Evolutionary conservation across 116 monocot genomes (phyloP).

Genomic region (Iris pallida): DNA sequence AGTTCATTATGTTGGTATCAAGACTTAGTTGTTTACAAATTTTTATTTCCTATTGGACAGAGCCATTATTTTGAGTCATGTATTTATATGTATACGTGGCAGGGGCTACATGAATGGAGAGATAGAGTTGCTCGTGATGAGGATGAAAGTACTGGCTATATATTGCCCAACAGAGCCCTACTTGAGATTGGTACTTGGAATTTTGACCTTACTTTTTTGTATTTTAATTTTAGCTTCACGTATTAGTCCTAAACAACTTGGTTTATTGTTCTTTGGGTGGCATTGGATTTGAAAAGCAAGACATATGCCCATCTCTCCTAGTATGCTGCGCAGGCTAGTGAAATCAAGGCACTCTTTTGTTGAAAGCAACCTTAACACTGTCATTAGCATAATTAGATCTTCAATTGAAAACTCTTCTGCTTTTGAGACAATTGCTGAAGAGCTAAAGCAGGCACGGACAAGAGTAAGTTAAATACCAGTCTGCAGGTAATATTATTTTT

Average conservation of each 20-base stretch:
- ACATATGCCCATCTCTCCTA: conserved; percentile 66
- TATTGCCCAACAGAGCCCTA: conserved; percentile 78
- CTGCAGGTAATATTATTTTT: neutral
- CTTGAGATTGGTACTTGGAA: conserved; percentile 75
- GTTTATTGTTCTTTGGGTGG: neutral
- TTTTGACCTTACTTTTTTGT: neutral
- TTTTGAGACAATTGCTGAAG: conserved; percentile 60
- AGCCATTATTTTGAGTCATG: neutral
- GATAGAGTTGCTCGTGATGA: conserved; percentile 80
- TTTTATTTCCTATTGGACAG: neutral
- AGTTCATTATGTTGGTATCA: too few species aligned
- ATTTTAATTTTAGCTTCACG: neutral
- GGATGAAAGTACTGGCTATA: conserved; percentile 98
- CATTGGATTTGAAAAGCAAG: conserved; percentile 49
- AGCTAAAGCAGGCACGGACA: conserved; percentile 43
- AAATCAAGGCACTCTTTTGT: conserved; percentile 72
- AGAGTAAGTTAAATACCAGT: conserved; percentile 36
- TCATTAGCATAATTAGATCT: conserved; percentile 45
- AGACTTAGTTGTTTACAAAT: too few species aligned
- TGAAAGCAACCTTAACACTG: conserved; percentile 48
- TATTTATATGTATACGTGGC: neutral
- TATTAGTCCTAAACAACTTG: neutral
- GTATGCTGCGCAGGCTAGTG: conserved; percentile 44
- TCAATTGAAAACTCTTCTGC: conserved; percentile 50
- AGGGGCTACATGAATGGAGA: conserved; percentile 86